Conservation (phyloP, 2,329 filamentous ascomycete genomes). For the Hymenoscyphus repandus region DNA sequence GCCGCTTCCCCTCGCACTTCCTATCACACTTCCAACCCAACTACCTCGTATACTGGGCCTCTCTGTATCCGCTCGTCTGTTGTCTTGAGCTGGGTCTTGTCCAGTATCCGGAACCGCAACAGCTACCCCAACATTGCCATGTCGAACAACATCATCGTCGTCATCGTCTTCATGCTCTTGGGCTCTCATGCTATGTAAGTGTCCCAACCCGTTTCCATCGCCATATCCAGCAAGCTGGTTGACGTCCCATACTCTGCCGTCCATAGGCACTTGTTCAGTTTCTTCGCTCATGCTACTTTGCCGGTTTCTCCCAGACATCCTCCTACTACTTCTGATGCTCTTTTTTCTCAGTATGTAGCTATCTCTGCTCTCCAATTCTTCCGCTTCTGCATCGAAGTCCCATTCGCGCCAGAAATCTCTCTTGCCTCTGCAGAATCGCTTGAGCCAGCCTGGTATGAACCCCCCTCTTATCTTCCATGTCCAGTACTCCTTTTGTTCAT, state of each 20-base stretch:
- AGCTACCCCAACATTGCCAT: neutral
- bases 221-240: neutral
- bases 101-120: neutral
- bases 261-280: neutral
- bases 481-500: conserved; percentile 74
- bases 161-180: neutral
- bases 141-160: neutral
- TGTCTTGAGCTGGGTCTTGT: neutral
- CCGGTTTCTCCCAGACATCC: neutral
- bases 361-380: conserved; percentile 10
- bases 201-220: neutral
- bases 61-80: neutral
- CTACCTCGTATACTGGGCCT: neutral
- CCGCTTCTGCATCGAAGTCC: conserved; percentile 19
- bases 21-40: conserved; percentile 3
- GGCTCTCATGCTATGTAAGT: neutral
- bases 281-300: neutral
- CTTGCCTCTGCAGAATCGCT: conserved; percentile 48
- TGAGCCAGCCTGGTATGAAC: conserved; percentile 67
- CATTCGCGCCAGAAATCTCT: conserved; percentile 24
- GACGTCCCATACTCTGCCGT: neutral
- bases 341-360: conserved; percentile 13
- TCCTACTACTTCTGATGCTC: neutral
- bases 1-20: conserved; percentile 2
- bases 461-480: conserved; percentile 72